Percentiles rank a stretch among this genome's conserved stretches.
These are phyloP conservation scores for Pilasporangium apinafurcum DNA, from an alignment of 352 stramenopile genomes.

Conservation along the genomic window DNA sequence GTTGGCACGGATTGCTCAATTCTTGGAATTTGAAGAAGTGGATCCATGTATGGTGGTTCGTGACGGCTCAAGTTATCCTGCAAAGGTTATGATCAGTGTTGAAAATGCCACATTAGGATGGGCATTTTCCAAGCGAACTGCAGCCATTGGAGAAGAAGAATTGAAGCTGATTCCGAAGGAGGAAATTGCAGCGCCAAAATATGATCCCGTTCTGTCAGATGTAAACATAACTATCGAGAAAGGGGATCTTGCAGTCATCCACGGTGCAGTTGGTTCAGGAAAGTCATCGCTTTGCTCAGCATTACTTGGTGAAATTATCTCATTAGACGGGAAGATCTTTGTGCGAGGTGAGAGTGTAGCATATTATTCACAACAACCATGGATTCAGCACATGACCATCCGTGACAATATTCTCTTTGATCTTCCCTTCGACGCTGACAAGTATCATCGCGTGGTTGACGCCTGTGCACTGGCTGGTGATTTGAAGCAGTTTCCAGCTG, in stretches of 20 bases:
- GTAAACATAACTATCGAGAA: conserved; percentile 32
- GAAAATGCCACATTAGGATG: conserved; percentile 21
- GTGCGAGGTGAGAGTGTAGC: conserved; percentile 8
- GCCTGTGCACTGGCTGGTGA: conserved; percentile 84
- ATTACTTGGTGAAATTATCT: conserved; percentile 53
- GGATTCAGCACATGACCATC: conserved; percentile 90
- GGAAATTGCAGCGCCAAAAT: too few species aligned
- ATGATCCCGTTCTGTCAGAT: conserved; percentile 24
- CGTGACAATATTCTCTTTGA: conserved; percentile 91
- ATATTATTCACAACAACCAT: conserved; percentile 70
- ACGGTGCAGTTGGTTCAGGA: conserved; percentile 33
- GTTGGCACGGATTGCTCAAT: conserved; percentile 20
- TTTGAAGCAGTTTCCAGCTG: conserved; percentile 66
- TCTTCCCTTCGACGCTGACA: conserved; percentile 29
- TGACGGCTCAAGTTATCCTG: background rate
- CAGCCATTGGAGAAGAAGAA: too few species aligned
- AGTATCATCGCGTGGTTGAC: conserved; percentile 57
- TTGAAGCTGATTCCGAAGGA: too few species aligned
- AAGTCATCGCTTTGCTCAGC: conserved; percentile 41
- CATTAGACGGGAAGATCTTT: conserved; percentile 8
- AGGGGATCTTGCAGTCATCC: conserved; percentile 38
- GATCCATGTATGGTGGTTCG: conserved; percentile 8
- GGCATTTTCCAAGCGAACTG: conserved; percentile 13
- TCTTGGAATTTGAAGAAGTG: conserved; percentile 13
- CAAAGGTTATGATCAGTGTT: conserved; percentile 6